Base-by-base conservation (phyloP, 208 protist species). In the Crithidia expoeki region DNA sequence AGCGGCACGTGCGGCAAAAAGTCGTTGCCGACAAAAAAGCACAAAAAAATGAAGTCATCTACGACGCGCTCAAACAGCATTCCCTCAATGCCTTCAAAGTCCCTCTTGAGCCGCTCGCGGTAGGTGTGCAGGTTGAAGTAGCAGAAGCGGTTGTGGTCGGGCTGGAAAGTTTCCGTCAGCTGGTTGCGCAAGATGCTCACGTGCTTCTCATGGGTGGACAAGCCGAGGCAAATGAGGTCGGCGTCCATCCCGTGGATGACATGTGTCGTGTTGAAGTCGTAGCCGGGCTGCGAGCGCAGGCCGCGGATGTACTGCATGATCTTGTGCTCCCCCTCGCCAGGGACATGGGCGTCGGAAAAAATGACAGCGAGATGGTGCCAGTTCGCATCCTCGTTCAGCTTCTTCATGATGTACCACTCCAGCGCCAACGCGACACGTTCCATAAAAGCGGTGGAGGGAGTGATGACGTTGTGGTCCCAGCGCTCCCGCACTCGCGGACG, bases 21-120 rank as follows among this genome's bases (percentile, higher is more conserved):
- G 83, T 99, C 99, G 76, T 99, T 99, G 32, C 99, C 99, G 33
- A 98, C 94, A 65, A 99, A 98, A 79, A 99, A 99, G 86, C 97
- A 99, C 4, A 99, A 74, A 60, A 99, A 99, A 28, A 99, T 88
- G 80, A 99, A 99, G 80, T 99, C 99, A 74, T 99, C 98, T 14
- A 99, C 72, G 2, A 99, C 80, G 21, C 98, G 78, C 82, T 99
- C 98, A 55, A 99, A 96, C 72, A 98, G 72, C 76, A 92, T 97
- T n/a, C 87, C 65, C 17, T 33, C 34, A 57, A 97, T 84, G 61
- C 69, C 67, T 23, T 56, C 63, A 65, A 99, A 98, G 56, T 98
- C 93, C 36, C 80, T 70, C 57, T 60, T 68, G 23, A 98, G 80
- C 55, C 69, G 71, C 67, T 84, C 67, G 49, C 94, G 89, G 69